Percentiles rank a stretch among this genome's conserved stretches.
Evolutionary conservation across 345 rosid species (phyloP).

Genomic region (Lepidium africanum): DNA sequence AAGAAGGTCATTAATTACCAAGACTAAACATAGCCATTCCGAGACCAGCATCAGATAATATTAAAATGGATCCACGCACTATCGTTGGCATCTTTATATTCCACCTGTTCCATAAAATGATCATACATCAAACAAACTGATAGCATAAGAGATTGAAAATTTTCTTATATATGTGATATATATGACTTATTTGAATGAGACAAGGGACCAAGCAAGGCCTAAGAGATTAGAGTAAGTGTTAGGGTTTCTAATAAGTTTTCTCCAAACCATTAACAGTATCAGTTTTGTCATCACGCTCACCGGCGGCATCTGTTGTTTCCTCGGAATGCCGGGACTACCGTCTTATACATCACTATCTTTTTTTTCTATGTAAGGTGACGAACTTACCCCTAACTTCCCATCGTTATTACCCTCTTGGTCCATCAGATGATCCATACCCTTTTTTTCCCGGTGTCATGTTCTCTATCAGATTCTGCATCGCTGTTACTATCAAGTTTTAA

Average conservation of each 20-base stretch:
- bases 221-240: conserved; percentile 67
- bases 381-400: conserved; percentile 31
- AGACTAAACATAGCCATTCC: conserved; percentile 94
- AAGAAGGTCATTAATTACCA: conserved; percentile 30
- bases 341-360: conserved; percentile 34
- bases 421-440: conserved; percentile 34
- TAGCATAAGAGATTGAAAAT: no score
- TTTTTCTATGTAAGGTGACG: conserved; percentile 44
- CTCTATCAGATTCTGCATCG: conserved; percentile 55
- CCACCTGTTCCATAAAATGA: conserved; percentile 38
- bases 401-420: conserved; percentile 43
- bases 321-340: conserved; percentile 27
- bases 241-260: conserved; percentile 69
- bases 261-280: conserved; percentile 69
- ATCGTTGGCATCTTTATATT: conserved; percentile 67
- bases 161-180: neutral
- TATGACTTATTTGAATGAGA: conserved; percentile 44
- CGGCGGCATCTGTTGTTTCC: conserved; percentile 62
- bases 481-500: conserved; percentile 25
- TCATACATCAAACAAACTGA: neutral
- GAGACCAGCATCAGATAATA: conserved; percentile 70
- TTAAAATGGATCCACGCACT: conserved; percentile 57
- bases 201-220: conserved; percentile 64
- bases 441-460: conserved; percentile 49
- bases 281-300: conserved; percentile 69